These are phyloP conservation scores for Stentor coeruleus DNA, from an alignment of 73 alveolate genomes.

Conservation along the genomic window DNA sequence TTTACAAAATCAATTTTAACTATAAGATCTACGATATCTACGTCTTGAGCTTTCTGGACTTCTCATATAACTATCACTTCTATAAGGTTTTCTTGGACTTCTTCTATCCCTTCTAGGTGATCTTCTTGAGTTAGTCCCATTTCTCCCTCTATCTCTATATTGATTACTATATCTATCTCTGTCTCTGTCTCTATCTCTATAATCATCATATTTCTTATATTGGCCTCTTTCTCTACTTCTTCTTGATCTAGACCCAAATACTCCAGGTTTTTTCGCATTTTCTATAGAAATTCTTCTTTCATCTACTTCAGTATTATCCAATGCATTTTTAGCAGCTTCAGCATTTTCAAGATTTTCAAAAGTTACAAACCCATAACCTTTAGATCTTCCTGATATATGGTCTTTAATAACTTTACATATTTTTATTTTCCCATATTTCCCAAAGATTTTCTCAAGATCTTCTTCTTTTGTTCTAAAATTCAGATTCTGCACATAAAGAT, in stretches of 20 bases:
- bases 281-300: constrained; percentile 2
- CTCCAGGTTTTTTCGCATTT: constrained; percentile 24
- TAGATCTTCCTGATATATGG: background rate
- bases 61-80: background rate
- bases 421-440: constrained; percentile 15
- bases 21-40: too few species aligned
- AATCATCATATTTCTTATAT: too few species aligned
- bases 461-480: background rate
- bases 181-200: too few species aligned
- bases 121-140: background rate
- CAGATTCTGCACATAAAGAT: background rate
- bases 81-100: background rate
- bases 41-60: background rate
- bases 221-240: too few species aligned
- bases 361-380: constrained; percentile 28
- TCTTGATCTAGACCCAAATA: constrained; percentile 6
- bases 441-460: constrained; percentile 19
- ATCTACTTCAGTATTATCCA: constrained; percentile 3
- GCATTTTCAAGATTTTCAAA: constrained; percentile 18
- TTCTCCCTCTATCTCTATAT: constrained; percentile 12
- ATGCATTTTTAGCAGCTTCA: constrained; percentile 16
- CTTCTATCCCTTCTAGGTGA: background rate
- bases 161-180: background rate
- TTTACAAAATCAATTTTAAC: too few species aligned
- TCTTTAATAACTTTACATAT: constrained; percentile 22